These are phyloP conservation scores for Lipomyces yamadae DNA, from an alignment of 805 yeast species.

Conservation along the genomic window DNA sequence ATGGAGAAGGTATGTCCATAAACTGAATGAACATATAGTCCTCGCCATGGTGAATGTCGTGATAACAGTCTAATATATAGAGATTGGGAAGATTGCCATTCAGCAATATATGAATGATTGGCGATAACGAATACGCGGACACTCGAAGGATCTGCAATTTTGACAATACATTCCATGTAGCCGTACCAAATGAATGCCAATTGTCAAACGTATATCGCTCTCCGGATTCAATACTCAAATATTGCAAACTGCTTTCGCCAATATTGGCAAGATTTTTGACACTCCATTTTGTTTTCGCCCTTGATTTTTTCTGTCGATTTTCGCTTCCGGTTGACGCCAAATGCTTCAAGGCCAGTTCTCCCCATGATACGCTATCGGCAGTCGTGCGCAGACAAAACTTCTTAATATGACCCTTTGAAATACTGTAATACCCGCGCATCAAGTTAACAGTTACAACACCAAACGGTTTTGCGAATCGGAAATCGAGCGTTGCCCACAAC, in stretches of 20 bases:
- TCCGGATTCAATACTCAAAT: slow-evolving; percentile 3
- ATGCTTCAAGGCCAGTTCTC: background rate
- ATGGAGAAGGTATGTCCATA: background rate
- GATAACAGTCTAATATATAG: slow-evolving; percentile 18
- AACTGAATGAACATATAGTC: slow-evolving; percentile 3
- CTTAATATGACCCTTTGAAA: background rate
- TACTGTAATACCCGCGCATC: slow-evolving; percentile 4
- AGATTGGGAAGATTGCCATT: slow-evolving; percentile 13
- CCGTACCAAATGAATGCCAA: slow-evolving; percentile 13
- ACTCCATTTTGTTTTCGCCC: background rate
- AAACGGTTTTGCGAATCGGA: slow-evolving; percentile 12
- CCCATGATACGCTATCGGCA: background rate
- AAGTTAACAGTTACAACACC: background rate
- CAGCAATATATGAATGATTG: slow-evolving; percentile 6
- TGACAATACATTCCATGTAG: slow-evolving; percentile 5
- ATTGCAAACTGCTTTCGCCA: slow-evolving; percentile 5
- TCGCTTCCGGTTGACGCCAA: background rate
- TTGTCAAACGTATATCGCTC: slow-evolving; percentile 5
- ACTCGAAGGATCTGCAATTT: slow-evolving; percentile 8
- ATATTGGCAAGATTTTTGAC: background rate
- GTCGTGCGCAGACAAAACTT: slow-evolving; percentile 2
- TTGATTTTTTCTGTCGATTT: background rate
- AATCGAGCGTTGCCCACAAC: slow-evolving; percentile 24
- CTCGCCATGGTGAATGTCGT: slow-evolving; percentile 1
- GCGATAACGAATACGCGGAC: slow-evolving; percentile 8